phyloP scores from a whole-genome alignment of 2,329 filamentous ascomycete species.

The Neonectria magnoliae region DNA sequence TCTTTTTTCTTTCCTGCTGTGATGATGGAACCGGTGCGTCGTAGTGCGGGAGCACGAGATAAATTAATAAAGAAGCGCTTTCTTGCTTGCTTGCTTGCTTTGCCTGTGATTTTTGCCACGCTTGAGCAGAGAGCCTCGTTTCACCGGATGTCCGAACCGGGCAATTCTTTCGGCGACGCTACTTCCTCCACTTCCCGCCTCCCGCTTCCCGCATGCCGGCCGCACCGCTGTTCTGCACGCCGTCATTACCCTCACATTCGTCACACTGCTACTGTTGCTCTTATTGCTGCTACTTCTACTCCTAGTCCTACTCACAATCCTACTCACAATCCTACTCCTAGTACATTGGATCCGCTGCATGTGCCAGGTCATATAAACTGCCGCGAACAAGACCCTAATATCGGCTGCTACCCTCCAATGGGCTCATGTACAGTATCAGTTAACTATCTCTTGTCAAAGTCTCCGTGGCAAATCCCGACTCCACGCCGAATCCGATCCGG shows the following conservation, averaged over 20 bases:
- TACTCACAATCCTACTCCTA: too few species aligned
- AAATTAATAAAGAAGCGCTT: too few species aligned
- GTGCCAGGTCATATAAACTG: background rate
- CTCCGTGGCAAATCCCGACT: constrained; percentile 14
- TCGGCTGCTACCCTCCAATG: background rate
- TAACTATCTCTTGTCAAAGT: background rate
- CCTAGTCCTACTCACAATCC: background rate
- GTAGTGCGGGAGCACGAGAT: too few species aligned
- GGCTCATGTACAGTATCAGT: too few species aligned
- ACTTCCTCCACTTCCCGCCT: background rate
- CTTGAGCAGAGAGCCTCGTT: background rate
- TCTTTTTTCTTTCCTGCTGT: too few species aligned
- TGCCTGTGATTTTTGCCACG: constrained; percentile 1
- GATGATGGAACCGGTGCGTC: too few species aligned
- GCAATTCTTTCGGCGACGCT: constrained; percentile 5
- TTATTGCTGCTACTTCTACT: background rate
- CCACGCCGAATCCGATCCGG: constrained; percentile 2
- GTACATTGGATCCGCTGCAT: background rate
- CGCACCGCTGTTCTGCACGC: background rate
- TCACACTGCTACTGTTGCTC: background rate
- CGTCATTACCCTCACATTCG: background rate
- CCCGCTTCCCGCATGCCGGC: background rate
- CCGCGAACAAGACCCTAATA: background rate
- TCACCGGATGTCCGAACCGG: constrained; percentile 11
- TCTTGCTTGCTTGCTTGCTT: too few species aligned